phyloP scores from a whole-genome alignment of 2,329 filamentous ascomycete species.

The Fusarium buxicola region DNA sequence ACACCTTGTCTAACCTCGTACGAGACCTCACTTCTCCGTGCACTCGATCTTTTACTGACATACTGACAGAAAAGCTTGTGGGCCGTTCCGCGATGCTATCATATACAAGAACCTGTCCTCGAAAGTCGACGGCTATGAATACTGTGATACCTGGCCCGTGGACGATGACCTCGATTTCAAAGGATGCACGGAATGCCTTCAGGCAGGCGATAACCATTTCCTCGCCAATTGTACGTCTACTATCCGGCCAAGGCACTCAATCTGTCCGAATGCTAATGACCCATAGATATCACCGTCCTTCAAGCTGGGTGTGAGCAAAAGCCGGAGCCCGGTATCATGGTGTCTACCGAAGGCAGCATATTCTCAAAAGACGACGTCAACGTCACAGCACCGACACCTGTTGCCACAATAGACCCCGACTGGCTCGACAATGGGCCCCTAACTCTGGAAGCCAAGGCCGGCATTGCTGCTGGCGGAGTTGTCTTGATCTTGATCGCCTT shows the following conservation, averaged over 20 bases:
- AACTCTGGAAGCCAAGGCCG: constrained; percentile 66
- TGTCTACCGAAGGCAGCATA: constrained; percentile 64
- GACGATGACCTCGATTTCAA: constrained; percentile 51
- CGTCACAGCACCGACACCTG: constrained; percentile 61
- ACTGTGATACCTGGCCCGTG: constrained; percentile 63
- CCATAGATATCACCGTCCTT: constrained; percentile 61
- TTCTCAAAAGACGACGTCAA: constrained; percentile 63
- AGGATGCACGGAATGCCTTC: constrained; percentile 62
- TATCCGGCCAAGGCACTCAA: neutral
- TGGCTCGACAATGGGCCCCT: constrained; percentile 60
- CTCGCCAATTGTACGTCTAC: constrained; percentile 65
- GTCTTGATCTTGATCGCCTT: constrained; percentile 59
- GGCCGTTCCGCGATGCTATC: constrained; percentile 59
- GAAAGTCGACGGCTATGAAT: constrained; percentile 61
- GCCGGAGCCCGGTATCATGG: constrained; percentile 57
- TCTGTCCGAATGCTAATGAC: constrained; percentile 35
- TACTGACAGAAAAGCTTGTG: constrained; percentile 63
- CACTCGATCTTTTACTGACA: constrained; percentile 5
- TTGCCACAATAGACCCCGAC: constrained; percentile 53
- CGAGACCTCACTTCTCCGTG: neutral
- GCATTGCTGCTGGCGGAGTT: constrained; percentile 66
- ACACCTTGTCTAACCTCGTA: constrained; percentile 67
- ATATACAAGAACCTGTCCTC: constrained; percentile 62
- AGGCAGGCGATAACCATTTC: constrained; percentile 51
- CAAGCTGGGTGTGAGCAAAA: constrained; percentile 67